These are phyloP conservation scores for Kandelia obovata DNA, from an alignment of 345 rosid genomes.

Conservation along the genomic window DNA sequence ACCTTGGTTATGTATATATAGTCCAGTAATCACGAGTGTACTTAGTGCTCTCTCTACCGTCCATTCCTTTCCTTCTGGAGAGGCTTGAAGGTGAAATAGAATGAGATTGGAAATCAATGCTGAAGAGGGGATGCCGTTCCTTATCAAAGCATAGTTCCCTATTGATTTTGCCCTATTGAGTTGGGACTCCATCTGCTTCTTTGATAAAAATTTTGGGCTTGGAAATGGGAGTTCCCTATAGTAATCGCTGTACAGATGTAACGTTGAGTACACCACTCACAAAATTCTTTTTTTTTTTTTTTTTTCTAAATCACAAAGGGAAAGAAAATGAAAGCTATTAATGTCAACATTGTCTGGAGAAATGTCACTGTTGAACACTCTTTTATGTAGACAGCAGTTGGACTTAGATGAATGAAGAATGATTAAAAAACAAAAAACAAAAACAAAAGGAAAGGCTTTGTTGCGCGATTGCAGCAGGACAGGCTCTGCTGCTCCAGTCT, in stretches of 20 bases:
- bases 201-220: no score
- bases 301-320: background rate
- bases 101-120: no score
- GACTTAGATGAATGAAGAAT: background rate
- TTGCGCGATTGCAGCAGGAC: background rate
- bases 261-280: no score
- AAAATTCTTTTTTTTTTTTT: no score
- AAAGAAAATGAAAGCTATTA: conserved; percentile 5
- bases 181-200: background rate
- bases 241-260: no score
- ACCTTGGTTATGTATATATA: no score
- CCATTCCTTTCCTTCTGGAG: no score
- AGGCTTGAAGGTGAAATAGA: no score
- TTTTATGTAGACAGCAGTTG: background rate
- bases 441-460: background rate
- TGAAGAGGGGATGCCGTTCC: background rate
- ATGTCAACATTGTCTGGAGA: no score
- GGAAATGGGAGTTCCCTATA: background rate
- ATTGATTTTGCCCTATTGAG: conserved; percentile 15
- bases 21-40: no score
- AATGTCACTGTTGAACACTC: no score
- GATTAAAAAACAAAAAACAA: background rate
- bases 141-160: conserved; percentile 11
- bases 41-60: no score
- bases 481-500: background rate